Evolutionary conservation across 495 filamentous ascomycete species (phyloP), one percentile per base, ranked within the genome.

Genomic region (Lentithecium fluviatile): DNA sequence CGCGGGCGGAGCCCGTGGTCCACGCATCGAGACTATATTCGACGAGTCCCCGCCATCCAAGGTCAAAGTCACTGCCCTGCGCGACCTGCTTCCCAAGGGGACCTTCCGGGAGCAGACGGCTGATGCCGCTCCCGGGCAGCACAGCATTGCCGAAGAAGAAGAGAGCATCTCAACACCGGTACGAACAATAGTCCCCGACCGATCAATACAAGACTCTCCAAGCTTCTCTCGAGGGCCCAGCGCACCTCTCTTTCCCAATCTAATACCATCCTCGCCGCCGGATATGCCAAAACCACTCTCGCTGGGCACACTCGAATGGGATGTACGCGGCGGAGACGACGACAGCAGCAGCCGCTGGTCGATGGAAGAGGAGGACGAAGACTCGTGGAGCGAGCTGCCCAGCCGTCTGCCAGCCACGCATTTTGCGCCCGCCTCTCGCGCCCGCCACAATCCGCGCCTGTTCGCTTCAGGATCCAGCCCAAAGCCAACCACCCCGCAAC

Each of bases 21-120:
- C 83, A 47, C 85, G 86, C 2, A 81, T 96, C 25, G 91, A 97
- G 57, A 87, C 84, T 1, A 90, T 97, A 75, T 97, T 97, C 75
- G 85, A 95, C 72, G 85, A 89, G 52, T 85, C 85, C 15, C 84
- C 82, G 26, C 81, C 86, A 6, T 76, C 66, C 34, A 84, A 82
- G 62, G 77, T 80, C 38, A 87, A 83, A 71, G 70, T 85, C 38
- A 68, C 80, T 37, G 82, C 82, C 10, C 78, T 88, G 23, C 79
- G 84, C 48, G 74, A 80, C 60, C 68, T 82, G 6, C 61, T 80
- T 2, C 70, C 73, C 24, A 72, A 76, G 43, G 76, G 76, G 17
- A 77, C 75, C 24, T 80, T 82, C 52, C 67, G 72, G 29, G 70
- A 74, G 40, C 56, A 68, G 24, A 34, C 56, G 45, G 68, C 68